phyloP scores from a whole-genome alignment of 768 basidiomycete genomes.

The Amanita rimosa region DNA sequence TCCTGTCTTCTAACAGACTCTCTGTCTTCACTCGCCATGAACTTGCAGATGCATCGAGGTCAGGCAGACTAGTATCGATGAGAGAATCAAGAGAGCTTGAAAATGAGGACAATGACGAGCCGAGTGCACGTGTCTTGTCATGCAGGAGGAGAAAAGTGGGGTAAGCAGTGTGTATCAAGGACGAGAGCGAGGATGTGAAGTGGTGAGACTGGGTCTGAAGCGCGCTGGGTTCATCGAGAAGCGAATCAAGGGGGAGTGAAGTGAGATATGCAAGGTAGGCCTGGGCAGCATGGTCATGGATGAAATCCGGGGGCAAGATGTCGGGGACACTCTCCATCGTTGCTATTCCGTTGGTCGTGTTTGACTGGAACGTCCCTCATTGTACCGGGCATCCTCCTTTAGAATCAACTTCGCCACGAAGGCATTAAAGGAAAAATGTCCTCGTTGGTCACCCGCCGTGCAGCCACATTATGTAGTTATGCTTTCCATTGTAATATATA shows the following conservation, averaged over 20 bases:
- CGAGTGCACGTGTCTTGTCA: conserved; percentile 62
- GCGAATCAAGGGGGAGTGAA: conserved; percentile 49
- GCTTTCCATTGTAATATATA: too few species aligned
- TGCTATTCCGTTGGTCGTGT: neutral
- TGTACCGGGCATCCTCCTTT: too few species aligned
- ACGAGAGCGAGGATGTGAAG: conserved; percentile 80
- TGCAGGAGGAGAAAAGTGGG: conserved; percentile 88
- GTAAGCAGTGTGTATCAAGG: conserved; percentile 85
- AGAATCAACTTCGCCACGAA: too few species aligned
- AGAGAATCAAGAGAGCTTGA: conserved; percentile 64
- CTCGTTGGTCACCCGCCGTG: too few species aligned
- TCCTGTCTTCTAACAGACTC: conserved; percentile 59
- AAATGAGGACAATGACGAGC: conserved; percentile 62
- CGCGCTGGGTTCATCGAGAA: conserved; percentile 62
- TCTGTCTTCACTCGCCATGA: conserved; percentile 69
- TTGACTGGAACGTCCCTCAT: too few species aligned
- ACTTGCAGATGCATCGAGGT: conserved; percentile 61
- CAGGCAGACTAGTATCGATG: conserved; percentile 56
- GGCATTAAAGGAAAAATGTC: too few species aligned
- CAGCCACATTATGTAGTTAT: too few species aligned
- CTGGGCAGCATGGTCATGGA: conserved; percentile 15
- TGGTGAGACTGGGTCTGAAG: conserved; percentile 81
- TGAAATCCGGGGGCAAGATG: conserved; percentile 3
- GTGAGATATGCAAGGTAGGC: conserved; percentile 59
- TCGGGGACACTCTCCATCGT: neutral